Base-by-base conservation (phyloP, 495 filamentous ascomycete genomes). In the Tuber umbilicatum region DNA sequence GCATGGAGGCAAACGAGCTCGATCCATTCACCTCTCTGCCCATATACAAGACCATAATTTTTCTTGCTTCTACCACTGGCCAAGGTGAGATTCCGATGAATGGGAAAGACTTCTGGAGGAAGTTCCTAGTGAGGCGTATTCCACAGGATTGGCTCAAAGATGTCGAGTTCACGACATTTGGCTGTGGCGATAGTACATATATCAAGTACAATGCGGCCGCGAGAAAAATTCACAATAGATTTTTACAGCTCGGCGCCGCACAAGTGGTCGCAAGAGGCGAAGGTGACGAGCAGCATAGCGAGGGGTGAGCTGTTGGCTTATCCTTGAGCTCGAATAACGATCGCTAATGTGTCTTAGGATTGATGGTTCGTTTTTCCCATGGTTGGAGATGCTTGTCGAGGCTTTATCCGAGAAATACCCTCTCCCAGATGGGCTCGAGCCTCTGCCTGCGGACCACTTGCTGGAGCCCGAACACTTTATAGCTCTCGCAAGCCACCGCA, bases 181-280 rank as follows among this genome's bases (percentile, higher is more conserved):
- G 95, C 9, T 86, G 97, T 23, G 95, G 95, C 1, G 94, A 99
- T 84, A 97, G 91, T 79, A 95, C 93, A 3, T 99, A 99, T 87
- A 88, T 90, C 6, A 93, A 94, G 91, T 98, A 94, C 85, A 98
- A 98, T 84, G 97, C 91, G 90, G 94, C 94, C 35, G 89, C 90
- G 40, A 88, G 93, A 68, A 98, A 97, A 84, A 85, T 99, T 41
- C 89, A 92, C 82, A 94, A 92, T 80, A 87, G 95, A 60, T 86
- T 99, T 38, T 78, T 91, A 50, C 95, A 98, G 82, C 87, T 99
- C 10, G 94, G 95, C 1, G 96, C 92, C 7, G 86, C 87, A 67
- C 90, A 94, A 73, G 87, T 94, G 75, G 91, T 90, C 78, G 88
- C 88, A 37, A 86, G 90, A 64, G 94, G 92, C 2, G 95, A 98